Percentiles rank a stretch among this genome's conserved stretches.
These are phyloP conservation scores for Yamadazyma oceani DNA, from an alignment of 1,139 yeast species.

Conservation along the genomic window DNA sequence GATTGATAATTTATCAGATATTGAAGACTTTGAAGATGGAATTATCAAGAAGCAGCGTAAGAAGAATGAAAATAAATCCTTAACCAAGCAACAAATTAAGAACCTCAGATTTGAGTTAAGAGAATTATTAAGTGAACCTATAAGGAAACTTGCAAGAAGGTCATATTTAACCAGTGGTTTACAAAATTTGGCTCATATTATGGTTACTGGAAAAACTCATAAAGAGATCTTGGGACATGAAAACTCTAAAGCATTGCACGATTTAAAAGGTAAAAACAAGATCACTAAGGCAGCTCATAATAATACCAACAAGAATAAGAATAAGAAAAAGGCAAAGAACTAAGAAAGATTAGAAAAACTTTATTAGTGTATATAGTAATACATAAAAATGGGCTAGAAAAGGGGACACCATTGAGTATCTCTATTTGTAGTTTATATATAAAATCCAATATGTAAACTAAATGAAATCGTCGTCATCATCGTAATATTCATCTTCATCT, in stretches of 20 bases:
- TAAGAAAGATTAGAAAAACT: not conserved
- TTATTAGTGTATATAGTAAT: not conserved
- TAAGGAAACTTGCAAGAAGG: constrained; percentile 68
- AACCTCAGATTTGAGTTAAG: constrained; percentile 56
- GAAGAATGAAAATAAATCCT: constrained; percentile 56
- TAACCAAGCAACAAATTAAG: constrained; percentile 51
- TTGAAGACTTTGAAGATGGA: constrained; percentile 62
- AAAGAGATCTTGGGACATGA: constrained; percentile 69
- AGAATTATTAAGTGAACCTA: constrained; percentile 53
- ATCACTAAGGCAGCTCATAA: constrained; percentile 11
- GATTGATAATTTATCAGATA: constrained; percentile 63
- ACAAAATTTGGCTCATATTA: constrained; percentile 79
- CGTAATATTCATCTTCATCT: constrained; percentile 84
- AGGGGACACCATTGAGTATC: too few species aligned
- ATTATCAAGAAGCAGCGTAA: constrained; percentile 62
- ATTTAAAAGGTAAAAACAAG: constrained; percentile 42
- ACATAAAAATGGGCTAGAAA: too few species aligned
- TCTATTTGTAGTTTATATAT: not conserved
- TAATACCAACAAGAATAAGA: constrained; percentile 17
- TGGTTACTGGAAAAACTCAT: constrained; percentile 72
- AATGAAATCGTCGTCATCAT: constrained; percentile 61
- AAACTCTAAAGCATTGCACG: constrained; percentile 68
- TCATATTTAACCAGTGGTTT: constrained; percentile 86
- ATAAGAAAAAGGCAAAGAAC: constrained; percentile 9
- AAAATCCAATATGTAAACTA: constrained; percentile 16